phyloP scores from a whole-genome alignment of 805 yeast species.

The Cyberlindnera maritima region DNA sequence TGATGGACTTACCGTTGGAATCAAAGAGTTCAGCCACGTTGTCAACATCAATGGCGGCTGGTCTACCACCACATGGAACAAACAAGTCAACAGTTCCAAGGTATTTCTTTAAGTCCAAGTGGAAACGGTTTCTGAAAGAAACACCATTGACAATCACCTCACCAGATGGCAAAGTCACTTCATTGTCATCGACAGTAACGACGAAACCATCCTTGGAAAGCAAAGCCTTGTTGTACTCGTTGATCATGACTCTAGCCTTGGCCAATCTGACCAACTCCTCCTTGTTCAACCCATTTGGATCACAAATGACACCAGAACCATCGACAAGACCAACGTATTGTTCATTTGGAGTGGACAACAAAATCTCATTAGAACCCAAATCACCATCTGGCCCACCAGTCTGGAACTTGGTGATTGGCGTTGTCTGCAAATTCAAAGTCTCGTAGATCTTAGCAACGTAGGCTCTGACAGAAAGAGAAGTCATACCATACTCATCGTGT shows the following conservation, averaged over 20 bases:
- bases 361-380: constrained; percentile 91
- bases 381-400: constrained; percentile 99
- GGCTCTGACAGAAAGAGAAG: constrained; percentile 89
- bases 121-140: constrained; percentile 87
- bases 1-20: constrained; percentile 64
- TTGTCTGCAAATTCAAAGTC: constrained; percentile 59
- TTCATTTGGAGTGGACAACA: constrained; percentile 74
- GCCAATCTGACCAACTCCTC: constrained; percentile 79
- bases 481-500: constrained; percentile 98
- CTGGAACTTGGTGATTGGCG: constrained; percentile 74
- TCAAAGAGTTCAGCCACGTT: constrained; percentile 74
- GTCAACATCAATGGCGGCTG: constrained; percentile 87
- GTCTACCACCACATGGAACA: constrained; percentile 99
- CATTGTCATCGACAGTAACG: constrained; percentile 82
- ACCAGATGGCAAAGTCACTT: constrained; percentile 73
- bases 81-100: constrained; percentile 73
- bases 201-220: constrained; percentile 75
- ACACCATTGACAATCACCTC: constrained; percentile 76
- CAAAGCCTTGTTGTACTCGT: constrained; percentile 61
- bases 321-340: constrained; percentile 86
- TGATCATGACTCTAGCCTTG: constrained; percentile 68
- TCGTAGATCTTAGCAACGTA: constrained; percentile 86
- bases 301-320: constrained; percentile 94
- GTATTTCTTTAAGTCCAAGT: constrained; percentile 63
- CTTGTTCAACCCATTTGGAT: constrained; percentile 85